Evolutionary conservation across 1,139 yeast genomes (phyloP).

Genomic region (Yamadazyma diddensiae): DNA sequence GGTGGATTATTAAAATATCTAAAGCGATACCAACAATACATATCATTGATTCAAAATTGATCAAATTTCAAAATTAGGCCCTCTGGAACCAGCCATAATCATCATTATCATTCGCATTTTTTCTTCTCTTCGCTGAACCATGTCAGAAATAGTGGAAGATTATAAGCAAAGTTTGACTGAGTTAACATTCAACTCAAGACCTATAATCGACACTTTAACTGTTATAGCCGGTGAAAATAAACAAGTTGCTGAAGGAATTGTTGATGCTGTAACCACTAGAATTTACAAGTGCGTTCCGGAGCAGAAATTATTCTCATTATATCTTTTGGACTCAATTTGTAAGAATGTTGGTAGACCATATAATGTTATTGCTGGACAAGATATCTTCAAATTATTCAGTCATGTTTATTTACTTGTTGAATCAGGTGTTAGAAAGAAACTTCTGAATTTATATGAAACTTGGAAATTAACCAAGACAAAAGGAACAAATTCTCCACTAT

Average conservation of each 20-base stretch:
- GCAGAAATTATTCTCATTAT: constrained; percentile 79
- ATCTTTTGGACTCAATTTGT: constrained; percentile 87
- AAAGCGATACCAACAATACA: no score
- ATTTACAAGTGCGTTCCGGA: constrained; percentile 59
- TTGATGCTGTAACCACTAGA: constrained; percentile 66
- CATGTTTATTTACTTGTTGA: constrained; percentile 76
- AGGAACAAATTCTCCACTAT: constrained; percentile 64
- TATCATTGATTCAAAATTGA: no score
- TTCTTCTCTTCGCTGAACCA: background rate
- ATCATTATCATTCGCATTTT: background rate
- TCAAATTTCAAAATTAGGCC: no score
- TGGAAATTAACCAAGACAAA: constrained; percentile 67
- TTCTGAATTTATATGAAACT: constrained; percentile 76
- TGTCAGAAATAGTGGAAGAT: constrained; percentile 41
- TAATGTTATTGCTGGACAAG: constrained; percentile 66
- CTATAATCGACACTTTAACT: constrained; percentile 85
- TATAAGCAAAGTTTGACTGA: constrained; percentile 68
- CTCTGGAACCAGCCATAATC: no score
- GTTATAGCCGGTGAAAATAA: constrained; percentile 82
- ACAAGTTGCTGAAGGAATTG: constrained; percentile 71
- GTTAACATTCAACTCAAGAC: constrained; percentile 84
- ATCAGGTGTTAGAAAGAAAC: constrained; percentile 63
- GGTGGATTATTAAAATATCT: no score
- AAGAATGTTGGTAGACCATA: constrained; percentile 90
- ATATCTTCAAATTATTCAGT: constrained; percentile 65